Percentiles rank a stretch among this genome's conserved stretches.
Evolutionary conservation across 257 asterid genomes (phyloP).

Genomic region (Solanum paucissectum): DNA sequence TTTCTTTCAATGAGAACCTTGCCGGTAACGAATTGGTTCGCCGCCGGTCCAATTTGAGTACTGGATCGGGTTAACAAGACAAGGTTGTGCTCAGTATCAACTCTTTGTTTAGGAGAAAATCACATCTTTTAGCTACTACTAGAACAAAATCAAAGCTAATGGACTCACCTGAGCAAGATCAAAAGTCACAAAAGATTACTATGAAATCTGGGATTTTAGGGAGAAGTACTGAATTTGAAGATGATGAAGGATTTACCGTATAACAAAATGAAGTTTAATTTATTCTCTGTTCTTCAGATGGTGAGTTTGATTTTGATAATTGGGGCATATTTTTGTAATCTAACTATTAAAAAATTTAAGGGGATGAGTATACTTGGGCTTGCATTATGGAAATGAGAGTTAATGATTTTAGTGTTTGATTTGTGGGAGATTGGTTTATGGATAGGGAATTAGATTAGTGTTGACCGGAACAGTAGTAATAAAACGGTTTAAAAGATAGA

Average conservation of each 20-base stretch:
- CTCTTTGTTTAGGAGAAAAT: conserved; percentile 39
- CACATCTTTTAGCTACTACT: conserved; percentile 21
- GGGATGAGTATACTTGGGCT: not conserved
- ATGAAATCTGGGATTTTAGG: conserved; percentile 40
- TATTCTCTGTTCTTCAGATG: conserved; percentile 35
- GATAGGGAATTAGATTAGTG: too few species aligned
- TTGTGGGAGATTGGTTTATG: too few species aligned
- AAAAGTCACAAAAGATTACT: not conserved
- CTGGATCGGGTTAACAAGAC: too few species aligned
- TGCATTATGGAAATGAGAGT: too few species aligned
- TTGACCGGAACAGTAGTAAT: too few species aligned
- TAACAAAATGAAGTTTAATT: conserved; percentile 44
- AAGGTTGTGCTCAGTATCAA: conserved; percentile 40
- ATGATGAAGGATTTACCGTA: conserved; percentile 81
- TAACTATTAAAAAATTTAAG: conserved; percentile 24
- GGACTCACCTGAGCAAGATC: conserved; percentile 47
- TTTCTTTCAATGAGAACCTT: too few species aligned
- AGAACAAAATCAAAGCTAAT: conserved; percentile 48
- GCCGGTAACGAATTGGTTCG: too few species aligned
- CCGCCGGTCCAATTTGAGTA: too few species aligned
- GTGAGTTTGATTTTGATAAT: conserved; percentile 4
- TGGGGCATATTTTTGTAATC: conserved; percentile 35
- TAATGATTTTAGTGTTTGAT: too few species aligned
- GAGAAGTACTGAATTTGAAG: conserved; percentile 42
- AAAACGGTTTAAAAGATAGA: too few species aligned